Percentiles rank a stretch among this genome's conserved stretches.
Evolutionary conservation across 345 rosid genomes (phyloP).

Genomic region (Hypericum androsaemum): DNA sequence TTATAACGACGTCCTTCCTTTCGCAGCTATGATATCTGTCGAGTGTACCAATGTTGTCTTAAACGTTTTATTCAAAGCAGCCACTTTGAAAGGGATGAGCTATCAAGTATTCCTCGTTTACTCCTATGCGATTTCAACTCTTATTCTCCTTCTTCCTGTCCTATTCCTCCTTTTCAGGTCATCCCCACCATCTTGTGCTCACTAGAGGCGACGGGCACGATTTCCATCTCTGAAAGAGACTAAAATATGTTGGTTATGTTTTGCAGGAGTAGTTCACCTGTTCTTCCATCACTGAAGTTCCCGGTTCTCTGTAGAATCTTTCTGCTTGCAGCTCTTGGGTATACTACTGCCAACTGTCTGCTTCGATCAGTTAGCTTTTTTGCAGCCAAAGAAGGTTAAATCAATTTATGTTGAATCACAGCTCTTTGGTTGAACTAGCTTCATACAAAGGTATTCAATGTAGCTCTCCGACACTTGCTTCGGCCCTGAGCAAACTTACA

Average conservation of each 20-base stretch:
- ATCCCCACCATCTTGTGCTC: too few relatives aligned
- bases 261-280: not conserved
- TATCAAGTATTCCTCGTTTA: not conserved
- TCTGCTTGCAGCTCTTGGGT: not conserved
- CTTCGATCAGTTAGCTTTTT: too few relatives aligned
- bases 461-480: constrained; percentile 4
- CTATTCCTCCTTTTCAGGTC: too few relatives aligned
- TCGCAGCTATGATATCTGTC: not conserved
- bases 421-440: not conserved
- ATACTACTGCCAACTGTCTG: too few relatives aligned
- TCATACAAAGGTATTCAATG: not conserved
- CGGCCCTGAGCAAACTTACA: not conserved
- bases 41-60: not conserved
- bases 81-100: not conserved
- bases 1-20: too few relatives aligned
- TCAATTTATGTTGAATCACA: not conserved
- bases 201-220: too few relatives aligned
- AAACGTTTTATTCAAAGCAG: constrained; percentile 2
- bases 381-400: too few relatives aligned
- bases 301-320: not conserved
- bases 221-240: too few relatives aligned
- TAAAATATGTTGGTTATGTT: not conserved
- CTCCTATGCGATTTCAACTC: not conserved
- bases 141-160: not conserved
- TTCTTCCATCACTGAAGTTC: not conserved